phyloP scores from a whole-genome alignment of 495 filamentous ascomycete species.

The Penicillium taxi region DNA sequence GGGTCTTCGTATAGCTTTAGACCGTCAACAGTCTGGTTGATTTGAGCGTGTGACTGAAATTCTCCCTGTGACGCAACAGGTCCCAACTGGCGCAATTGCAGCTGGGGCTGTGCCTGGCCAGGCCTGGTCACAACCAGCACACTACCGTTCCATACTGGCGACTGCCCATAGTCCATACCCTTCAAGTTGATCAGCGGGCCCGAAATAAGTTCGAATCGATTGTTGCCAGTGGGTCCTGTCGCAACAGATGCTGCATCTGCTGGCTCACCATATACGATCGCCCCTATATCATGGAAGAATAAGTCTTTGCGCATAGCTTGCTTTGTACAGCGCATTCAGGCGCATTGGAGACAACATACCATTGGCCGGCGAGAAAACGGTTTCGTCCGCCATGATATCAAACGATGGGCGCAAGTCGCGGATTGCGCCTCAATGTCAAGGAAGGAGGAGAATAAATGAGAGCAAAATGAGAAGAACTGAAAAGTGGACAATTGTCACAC shows the following conservation, averaged over 20 bases:
- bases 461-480: too few species aligned
- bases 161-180: conserved; percentile 58
- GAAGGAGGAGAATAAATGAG: too few species aligned
- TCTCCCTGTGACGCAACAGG: conserved; percentile 19
- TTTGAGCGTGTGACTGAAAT: conserved; percentile 5
- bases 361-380: conserved; percentile 3
- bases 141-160: conserved; percentile 67
- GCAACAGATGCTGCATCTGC: conserved; percentile 3
- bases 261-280: conserved; percentile 13
- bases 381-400: conserved; percentile 8
- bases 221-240: conserved; percentile 7
- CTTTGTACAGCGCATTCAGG: background rate
- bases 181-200: conserved; percentile 82
- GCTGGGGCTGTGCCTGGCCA: conserved; percentile 43
- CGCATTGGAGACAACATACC: conserved; percentile 3
- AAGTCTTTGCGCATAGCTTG: background rate
- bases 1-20: conserved; percentile 73
- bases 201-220: conserved; percentile 46
- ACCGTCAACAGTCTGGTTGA: conserved; percentile 34
- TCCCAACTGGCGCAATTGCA: conserved; percentile 42
- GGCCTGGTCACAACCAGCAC: conserved; percentile 72
- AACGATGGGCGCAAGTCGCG: conserved; percentile 1
- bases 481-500: too few species aligned
- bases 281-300: conserved; percentile 2
- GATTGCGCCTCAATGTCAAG: too few species aligned